Conservation (phyloP, 768 basidiomycete species). For the Boletus eberwhitei region DNA sequence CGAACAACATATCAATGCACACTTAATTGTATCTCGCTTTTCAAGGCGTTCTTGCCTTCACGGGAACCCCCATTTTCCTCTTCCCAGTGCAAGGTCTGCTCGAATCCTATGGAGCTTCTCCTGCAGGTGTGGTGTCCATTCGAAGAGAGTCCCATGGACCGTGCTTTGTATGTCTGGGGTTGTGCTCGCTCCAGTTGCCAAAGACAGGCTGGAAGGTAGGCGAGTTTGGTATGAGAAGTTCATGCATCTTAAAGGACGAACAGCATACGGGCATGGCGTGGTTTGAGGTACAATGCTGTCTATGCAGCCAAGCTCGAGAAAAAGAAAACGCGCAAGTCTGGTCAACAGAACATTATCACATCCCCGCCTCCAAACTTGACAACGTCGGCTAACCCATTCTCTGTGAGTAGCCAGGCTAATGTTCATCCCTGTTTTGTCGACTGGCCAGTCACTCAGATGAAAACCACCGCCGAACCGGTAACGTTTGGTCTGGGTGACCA, state of each 20-base stretch:
- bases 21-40: slow-evolving; percentile 41
- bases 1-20: slow-evolving; percentile 42
- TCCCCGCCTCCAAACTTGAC: slow-evolving; percentile 27
- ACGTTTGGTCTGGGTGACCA: slow-evolving; percentile 62
- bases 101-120: slow-evolving; percentile 72
- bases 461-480: slow-evolving; percentile 27
- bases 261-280: slow-evolving; percentile 82
- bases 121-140: slow-evolving; percentile 91
- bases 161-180: slow-evolving; percentile 83
- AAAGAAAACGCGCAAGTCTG: slow-evolving; percentile 44
- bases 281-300: slow-evolving; percentile 63
- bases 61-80: slow-evolving; percentile 59
- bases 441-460: slow-evolving; percentile 18
- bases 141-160: slow-evolving; percentile 79
- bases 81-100: slow-evolving; percentile 70
- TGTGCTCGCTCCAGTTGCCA: slow-evolving; percentile 73
- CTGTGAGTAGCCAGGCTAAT: slow-evolving; percentile 40
- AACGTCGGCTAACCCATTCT: slow-evolving; percentile 63
- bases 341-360: slow-evolving; percentile 35
- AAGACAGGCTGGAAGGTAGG: slow-evolving; percentile 73
- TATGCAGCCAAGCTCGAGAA: slow-evolving; percentile 73
- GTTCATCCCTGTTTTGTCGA: not conserved
- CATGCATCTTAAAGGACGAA: slow-evolving; percentile 11
- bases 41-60: slow-evolving; percentile 70
- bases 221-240: not conserved